Conservation (phyloP, 192 early-diverging fungal species). For the Coemansia sp. region DNA sequence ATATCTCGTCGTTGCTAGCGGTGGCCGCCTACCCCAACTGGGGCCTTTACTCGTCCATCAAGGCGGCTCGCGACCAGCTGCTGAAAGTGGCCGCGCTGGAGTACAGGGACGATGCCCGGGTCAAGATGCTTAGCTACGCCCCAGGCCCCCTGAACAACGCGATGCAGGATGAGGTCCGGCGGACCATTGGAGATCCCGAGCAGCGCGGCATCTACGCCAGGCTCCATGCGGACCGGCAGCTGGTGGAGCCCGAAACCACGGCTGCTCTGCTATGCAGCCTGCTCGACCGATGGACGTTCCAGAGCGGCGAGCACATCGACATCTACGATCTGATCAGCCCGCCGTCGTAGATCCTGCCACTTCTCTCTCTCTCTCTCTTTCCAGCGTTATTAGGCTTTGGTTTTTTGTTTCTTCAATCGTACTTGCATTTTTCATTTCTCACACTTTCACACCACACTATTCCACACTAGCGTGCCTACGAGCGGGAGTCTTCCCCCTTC, state of each 20-base stretch:
- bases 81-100: constrained; percentile 66
- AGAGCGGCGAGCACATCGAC: constrained; percentile 65
- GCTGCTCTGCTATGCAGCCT: constrained; percentile 57
- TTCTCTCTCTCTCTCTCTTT: neutral
- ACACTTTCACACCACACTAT: neutral
- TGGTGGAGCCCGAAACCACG: constrained; percentile 64
- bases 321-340: constrained; percentile 51
- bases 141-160: constrained; percentile 83
- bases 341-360: neutral
- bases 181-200: constrained; percentile 58
- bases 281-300: constrained; percentile 53
- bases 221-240: constrained; percentile 60
- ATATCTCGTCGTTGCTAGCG: constrained; percentile 72
- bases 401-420: neutral
- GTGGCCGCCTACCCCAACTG: constrained; percentile 71
- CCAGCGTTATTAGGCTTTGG: neutral
- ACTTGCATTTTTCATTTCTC: neutral
- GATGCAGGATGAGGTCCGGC: constrained; percentile 72
- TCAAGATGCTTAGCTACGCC: constrained; percentile 75
- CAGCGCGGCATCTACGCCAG: constrained; percentile 56
- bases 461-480: neutral
- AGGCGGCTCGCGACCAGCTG: constrained; percentile 78
- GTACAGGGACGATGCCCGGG: constrained; percentile 39
- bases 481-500: neutral
- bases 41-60: constrained; percentile 73